These are phyloP conservation scores for Tuber brumale DNA, from an alignment of 495 filamentous ascomycete genomes.

Conservation along the genomic window DNA sequence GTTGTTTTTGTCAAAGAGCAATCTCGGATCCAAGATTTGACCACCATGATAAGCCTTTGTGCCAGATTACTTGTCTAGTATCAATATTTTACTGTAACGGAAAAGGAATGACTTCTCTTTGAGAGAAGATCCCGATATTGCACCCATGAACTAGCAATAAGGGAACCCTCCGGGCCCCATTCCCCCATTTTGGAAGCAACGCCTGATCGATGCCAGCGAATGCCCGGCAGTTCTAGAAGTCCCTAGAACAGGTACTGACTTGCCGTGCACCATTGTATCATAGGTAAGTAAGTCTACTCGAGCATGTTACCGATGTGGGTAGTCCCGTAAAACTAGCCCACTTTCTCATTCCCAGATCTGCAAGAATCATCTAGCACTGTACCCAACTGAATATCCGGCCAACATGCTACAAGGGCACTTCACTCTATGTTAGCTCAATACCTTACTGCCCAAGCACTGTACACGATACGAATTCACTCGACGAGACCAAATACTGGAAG, in stretches of 20 bases:
- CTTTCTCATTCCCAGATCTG: no score
- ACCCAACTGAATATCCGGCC: neutral
- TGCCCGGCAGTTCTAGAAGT: neutral
- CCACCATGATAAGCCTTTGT: neutral
- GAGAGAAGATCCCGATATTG: neutral
- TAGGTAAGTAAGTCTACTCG: neutral
- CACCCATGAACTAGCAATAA: neutral
- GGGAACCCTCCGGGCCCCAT: neutral
- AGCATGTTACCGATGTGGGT: neutral
- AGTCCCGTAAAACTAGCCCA: neutral
- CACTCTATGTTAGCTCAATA: no score
- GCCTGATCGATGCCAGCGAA: neutral
- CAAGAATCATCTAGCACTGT: no score
- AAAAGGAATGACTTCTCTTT: neutral
- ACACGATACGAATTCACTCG: neutral
- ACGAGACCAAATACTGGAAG: neutral
- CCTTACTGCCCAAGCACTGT: no score
- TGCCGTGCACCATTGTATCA: no score
- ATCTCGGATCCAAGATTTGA: neutral
- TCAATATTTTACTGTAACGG: neutral
- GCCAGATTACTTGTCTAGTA: neutral
- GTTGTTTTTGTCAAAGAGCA: neutral
- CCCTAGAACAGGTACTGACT: neutral
- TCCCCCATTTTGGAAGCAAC: neutral
- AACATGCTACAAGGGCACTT: no score